phyloP scores from a whole-genome alignment of 495 filamentous ascomycete species.

The Xeromyces bisporus region DNA sequence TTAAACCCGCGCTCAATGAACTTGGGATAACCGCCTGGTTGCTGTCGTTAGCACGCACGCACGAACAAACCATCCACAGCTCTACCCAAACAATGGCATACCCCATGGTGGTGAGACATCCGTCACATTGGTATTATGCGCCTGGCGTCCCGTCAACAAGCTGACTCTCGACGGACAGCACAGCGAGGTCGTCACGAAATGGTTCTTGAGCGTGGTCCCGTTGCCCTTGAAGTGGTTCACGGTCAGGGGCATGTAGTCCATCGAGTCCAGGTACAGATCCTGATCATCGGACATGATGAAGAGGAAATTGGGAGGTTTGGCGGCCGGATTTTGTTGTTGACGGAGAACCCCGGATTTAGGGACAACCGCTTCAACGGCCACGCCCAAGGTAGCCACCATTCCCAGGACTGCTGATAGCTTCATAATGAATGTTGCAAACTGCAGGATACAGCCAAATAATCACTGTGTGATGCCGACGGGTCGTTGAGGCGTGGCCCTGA shows the following conservation, averaged over 20 bases:
- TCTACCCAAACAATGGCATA: conserved; percentile 13
- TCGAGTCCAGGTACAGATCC: conserved; percentile 35
- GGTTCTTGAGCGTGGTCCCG: conserved; percentile 32
- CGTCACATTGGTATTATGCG: conserved; percentile 56
- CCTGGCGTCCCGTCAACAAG: conserved; percentile 40
- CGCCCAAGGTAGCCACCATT: not conserved
- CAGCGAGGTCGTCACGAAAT: conserved; percentile 39
- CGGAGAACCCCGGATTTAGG: not conserved
- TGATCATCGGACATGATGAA: conserved; percentile 46
- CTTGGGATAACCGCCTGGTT: conserved; percentile 45
- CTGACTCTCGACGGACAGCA: conserved; percentile 43
- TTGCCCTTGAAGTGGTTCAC: conserved; percentile 29
- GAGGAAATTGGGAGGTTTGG: conserved; percentile 32
- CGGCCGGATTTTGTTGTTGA: not conserved
- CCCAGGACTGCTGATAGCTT: not conserved
- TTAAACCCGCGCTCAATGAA: conserved; percentile 43
- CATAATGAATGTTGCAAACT: conserved; percentile 1
- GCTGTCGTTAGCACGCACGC: not conserved
- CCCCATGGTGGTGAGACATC: conserved; percentile 41
- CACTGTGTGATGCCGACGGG: too few species aligned
- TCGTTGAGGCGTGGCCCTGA: too few species aligned
- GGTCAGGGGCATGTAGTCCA: conserved; percentile 36
- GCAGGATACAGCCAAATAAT: too few species aligned
- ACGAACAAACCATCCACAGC: not conserved
- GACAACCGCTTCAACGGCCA: not conserved